Percentiles rank a stretch among this genome's conserved stretches.
These are phyloP conservation scores for Kwoniella pini DNA, from an alignment of 768 basidiomycete species.

Conservation along the genomic window DNA sequence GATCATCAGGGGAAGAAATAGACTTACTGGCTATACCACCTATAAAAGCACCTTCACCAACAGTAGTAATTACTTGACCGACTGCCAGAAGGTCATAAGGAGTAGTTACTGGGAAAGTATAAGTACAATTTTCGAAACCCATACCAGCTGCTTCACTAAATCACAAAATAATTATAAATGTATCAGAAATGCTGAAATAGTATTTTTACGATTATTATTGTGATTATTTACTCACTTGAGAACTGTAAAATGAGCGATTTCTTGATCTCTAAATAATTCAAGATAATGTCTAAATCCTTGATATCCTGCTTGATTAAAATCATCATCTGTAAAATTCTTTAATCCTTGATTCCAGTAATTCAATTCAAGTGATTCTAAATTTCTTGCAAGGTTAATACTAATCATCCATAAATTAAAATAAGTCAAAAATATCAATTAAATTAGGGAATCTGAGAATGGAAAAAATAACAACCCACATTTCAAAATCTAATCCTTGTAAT, in stretches of 20 bases:
- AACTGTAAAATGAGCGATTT: conserved; percentile 33
- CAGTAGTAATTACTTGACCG: conserved; percentile 28
- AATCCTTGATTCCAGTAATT: conserved; percentile 30
- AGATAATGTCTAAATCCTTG: conserved; percentile 20
- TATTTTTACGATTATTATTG: no score
- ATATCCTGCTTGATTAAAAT: conserved; percentile 28
- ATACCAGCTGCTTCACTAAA: conserved; percentile 23
- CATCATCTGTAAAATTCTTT: conserved; percentile 28
- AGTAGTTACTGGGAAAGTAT: conserved; percentile 28
- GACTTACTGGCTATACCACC: conserved; percentile 29
- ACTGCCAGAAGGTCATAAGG: conserved; percentile 19
- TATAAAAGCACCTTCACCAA: conserved; percentile 34
- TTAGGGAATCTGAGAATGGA: no score
- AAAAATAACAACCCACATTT: conserved; percentile 19
- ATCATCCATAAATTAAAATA: no score
- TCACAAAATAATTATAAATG: neutral
- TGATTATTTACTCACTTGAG: conserved; percentile 30
- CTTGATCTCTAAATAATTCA: conserved; percentile 28
- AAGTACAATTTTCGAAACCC: conserved; percentile 34
- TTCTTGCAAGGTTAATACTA: conserved; percentile 34
- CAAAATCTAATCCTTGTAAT: conserved; percentile 18
- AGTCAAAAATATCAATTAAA: no score
- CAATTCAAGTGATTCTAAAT: conserved; percentile 30
- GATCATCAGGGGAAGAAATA: no score
- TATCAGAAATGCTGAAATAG: no score